Percentiles rank a stretch among this genome's conserved stretches.
Conservation (phyloP, 257 asterid species). For the Gardenia jasminoides region DNA sequence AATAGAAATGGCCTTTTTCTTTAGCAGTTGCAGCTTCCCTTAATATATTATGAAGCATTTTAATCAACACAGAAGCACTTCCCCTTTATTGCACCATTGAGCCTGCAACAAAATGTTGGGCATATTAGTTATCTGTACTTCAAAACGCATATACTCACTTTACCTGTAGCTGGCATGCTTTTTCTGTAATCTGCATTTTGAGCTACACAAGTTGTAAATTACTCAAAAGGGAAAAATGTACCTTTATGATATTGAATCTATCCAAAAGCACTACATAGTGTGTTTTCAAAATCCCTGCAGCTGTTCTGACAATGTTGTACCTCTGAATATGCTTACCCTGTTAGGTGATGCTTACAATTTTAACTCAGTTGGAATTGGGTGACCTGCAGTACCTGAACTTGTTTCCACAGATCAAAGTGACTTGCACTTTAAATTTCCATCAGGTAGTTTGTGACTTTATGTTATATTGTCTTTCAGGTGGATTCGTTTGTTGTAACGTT, state of each 20-base stretch:
- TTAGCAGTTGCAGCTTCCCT: neutral
- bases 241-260: neutral
- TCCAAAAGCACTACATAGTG: neutral
- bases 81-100: neutral
- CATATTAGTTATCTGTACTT: neutral
- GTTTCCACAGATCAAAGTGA: conserved; percentile 79
- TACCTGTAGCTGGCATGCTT: neutral
- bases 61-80: neutral
- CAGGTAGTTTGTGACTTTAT: conserved; percentile 47
- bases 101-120: neutral
- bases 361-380: conserved; percentile 96
- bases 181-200: neutral
- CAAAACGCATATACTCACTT: neutral
- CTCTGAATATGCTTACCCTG: conserved; percentile 30
- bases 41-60: neutral
- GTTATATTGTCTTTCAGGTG: neutral
- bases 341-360: conserved; percentile 81
- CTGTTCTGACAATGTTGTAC: neutral
- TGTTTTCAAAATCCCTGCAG: conserved; percentile 8
- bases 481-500: neutral
- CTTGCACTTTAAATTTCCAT: conserved; percentile 86
- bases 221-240: neutral
- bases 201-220: neutral
- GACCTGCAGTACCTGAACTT: conserved; percentile 66
- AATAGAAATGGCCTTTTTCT: neutral